Evolutionary conservation across 768 basidiomycete species (phyloP), one percentile per base, ranked within the genome.

Genomic region (Chalciporus sphaerocephalus): DNA sequence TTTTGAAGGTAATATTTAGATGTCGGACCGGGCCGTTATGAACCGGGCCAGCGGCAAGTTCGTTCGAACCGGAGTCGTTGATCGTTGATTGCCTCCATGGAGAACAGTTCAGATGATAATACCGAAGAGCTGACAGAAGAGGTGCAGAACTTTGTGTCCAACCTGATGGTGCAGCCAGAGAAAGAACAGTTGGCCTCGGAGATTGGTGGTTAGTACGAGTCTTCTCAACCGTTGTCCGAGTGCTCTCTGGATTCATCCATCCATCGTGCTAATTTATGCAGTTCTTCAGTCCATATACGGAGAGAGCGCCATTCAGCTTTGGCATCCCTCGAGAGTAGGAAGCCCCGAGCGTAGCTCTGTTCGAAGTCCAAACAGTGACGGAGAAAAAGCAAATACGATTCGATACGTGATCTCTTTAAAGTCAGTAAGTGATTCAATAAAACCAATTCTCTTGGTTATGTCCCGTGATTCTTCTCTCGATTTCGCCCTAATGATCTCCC

Each of bases 261-360:
- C 53, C 17, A 30, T 10, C 23, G 36, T 33, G 42, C 36, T 38
- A 23, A 35, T 50, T 57, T 85, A 30, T 24, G 13, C 37, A 65
- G 89, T 86, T 13, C 68, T 92, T n/a, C 83, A 81, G 60, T 87
- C 87, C 20, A 92, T 92, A 55, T 92, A 91, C 56, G 88, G 87
- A 33, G 79, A 84, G 8, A 68, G 77, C 33, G 72, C 82, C 12
- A 70, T 91, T 30, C 71, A 69, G n/a, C 62, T 80, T 24, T 89
- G 83, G 81, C 69, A 63, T 40, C 69, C 74, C 22, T 54, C 69
- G 21, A 42, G 55, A 37, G 43, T 17, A 24, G 55, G 42, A 21
- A 43, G 49, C 11, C 55, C 51, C n/a, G 54, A 46, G 10, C 20
- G 22, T 28, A 13, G 35, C 36, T 44, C 38, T 1, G 24, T 41